Evolutionary conservation across 352 stramenopile species (phyloP).

Genomic region (Phytophthora melonis): DNA sequence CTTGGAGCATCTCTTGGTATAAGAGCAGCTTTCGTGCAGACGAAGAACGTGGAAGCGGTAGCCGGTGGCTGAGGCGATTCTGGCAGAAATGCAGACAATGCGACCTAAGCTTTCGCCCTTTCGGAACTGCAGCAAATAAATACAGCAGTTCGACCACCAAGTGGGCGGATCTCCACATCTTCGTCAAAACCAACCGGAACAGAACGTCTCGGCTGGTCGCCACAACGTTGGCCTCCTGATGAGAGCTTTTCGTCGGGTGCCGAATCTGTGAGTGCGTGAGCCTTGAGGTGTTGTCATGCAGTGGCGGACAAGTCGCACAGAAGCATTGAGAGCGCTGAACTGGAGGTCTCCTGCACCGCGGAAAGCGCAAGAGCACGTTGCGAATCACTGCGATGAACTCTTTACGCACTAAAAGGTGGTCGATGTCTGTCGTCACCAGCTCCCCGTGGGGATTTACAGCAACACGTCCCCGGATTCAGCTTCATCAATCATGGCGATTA

Average conservation of each 20-base stretch:
- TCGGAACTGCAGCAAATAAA: slow-evolving; percentile 28
- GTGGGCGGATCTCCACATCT: slow-evolving; percentile 36
- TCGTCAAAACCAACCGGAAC: slow-evolving; percentile 19
- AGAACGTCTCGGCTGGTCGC: slow-evolving; percentile 29
- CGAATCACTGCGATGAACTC: slow-evolving; percentile 23
- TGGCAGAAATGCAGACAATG: slow-evolving; percentile 42
- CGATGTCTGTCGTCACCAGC: slow-evolving; percentile 12
- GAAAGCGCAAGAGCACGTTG: slow-evolving; percentile 34
- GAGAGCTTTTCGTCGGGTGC: too few species aligned
- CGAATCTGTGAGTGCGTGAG: slow-evolving; percentile 7
- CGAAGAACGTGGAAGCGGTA: slow-evolving; percentile 39
- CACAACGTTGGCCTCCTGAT: slow-evolving; percentile 36
- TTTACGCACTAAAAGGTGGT: slow-evolving; percentile 16
- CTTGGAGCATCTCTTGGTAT: slow-evolving; percentile 7
- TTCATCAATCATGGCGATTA: slow-evolving; percentile 34
- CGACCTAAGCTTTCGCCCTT: slow-evolving; percentile 2
- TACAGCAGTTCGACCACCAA: slow-evolving; percentile 34
- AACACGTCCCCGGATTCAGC: background rate
- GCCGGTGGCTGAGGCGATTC: slow-evolving; percentile 26
- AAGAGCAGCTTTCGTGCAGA: slow-evolving; percentile 27
- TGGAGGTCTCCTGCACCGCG: slow-evolving; percentile 32
- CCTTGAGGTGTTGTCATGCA: slow-evolving; percentile 8
- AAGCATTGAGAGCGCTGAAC: slow-evolving; percentile 26
- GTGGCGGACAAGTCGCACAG: slow-evolving; percentile 20
- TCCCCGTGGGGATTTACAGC: slow-evolving; percentile 6